Evolutionary conservation across 2,329 filamentous ascomycete genomes (phyloP).

Genomic region (Aspergillus fischeri): DNA sequence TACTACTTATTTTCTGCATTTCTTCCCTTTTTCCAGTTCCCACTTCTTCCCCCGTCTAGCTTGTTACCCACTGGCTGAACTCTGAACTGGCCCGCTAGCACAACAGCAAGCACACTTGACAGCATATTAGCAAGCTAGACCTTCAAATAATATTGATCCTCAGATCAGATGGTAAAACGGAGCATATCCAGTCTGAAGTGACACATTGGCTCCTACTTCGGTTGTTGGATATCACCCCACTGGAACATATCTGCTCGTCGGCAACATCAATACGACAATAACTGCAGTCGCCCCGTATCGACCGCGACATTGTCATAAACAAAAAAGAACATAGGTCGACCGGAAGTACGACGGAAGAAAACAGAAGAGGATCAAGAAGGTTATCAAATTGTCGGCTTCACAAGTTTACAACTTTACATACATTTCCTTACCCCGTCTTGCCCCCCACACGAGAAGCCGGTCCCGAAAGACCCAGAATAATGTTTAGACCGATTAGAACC

Average conservation of each 20-base stretch:
- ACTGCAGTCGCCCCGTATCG: not conserved
- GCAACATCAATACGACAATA: not conserved
- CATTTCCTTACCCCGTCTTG: not conserved
- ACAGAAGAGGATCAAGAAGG: not conserved
- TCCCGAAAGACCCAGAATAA: constrained; percentile 1
- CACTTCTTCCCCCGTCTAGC: not conserved
- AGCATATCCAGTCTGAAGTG: not conserved
- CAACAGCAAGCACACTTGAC: not conserved
- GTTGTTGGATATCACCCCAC: not conserved
- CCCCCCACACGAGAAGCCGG: constrained; percentile 8
- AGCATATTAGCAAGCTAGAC: not conserved
- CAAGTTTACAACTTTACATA: not conserved
- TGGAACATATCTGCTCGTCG: not conserved
- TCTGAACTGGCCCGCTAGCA: not conserved
- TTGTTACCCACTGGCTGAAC: not conserved
- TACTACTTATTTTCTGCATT: not conserved
- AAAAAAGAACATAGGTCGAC: not conserved
- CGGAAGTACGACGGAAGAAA: not conserved
- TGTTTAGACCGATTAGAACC: constrained; percentile 6
- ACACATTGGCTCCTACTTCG: not conserved
- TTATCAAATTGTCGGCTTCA: not conserved
- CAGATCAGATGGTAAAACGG: not conserved
- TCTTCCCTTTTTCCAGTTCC: not conserved
- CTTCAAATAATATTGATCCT: not conserved
- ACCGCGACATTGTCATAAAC: not conserved